Conservation (phyloP, 192 early-diverging fungal species). For the Phlyctochytrium arcticum region DNA sequence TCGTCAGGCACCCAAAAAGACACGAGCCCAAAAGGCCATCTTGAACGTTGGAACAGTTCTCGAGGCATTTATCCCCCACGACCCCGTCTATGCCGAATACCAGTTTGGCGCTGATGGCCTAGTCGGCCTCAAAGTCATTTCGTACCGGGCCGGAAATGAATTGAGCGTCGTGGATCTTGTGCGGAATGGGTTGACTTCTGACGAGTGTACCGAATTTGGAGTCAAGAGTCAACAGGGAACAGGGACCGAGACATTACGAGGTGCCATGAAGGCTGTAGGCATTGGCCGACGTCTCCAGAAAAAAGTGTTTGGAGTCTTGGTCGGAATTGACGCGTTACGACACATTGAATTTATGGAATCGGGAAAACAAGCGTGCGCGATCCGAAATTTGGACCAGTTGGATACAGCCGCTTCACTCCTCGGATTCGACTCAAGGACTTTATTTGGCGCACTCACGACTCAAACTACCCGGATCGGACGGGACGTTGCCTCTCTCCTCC, state of each 20-base stretch:
- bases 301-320: constrained; percentile 74
- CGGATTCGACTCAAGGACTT: constrained; percentile 65
- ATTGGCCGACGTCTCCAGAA: constrained; percentile 60
- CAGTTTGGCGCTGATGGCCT: constrained; percentile 87
- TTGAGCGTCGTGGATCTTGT: constrained; percentile 51
- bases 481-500: constrained; percentile 78
- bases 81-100: constrained; percentile 75
- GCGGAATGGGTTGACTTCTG: constrained; percentile 71
- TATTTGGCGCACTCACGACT: constrained; percentile 65
- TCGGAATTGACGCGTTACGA: constrained; percentile 85
- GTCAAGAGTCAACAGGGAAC: no score
- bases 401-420: constrained; percentile 75
- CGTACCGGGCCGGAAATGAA: constrained; percentile 71
- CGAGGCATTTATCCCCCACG: no score
- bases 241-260: no score
- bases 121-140: constrained; percentile 71
- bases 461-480: constrained; percentile 70
- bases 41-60: no score
- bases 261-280: constrained; percentile 42
- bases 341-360: constrained; percentile 75
- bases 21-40: no score
- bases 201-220: constrained; percentile 46
- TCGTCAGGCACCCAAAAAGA: no score
- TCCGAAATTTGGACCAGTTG: constrained; percentile 69
- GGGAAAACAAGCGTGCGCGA: constrained; percentile 57